Conservation (phyloP, 2,329 filamentous ascomycete species). For the Penicillium capsulatum region DNA sequence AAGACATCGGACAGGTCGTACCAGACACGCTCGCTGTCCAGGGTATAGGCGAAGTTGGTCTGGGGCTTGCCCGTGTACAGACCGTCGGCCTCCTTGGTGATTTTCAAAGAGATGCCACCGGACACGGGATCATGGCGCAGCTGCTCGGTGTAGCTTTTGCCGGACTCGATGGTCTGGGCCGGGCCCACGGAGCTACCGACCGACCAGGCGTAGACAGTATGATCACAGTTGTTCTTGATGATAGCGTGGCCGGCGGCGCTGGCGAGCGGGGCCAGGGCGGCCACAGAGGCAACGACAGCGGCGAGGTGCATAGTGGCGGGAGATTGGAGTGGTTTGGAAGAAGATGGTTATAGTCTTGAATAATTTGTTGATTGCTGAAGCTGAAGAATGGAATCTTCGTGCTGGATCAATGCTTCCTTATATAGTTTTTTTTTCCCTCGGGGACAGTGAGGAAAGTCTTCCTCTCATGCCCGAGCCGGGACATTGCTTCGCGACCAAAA, state of each 20-base stretch:
- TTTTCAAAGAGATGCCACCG: slow-evolving; percentile 44
- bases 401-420: not conserved
- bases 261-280: slow-evolving; percentile 31
- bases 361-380: not conserved
- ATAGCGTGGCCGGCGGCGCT: slow-evolving; percentile 36
- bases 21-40: slow-evolving; percentile 35
- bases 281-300: slow-evolving; percentile 27
- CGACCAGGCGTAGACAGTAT: slow-evolving; percentile 26
- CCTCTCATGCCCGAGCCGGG: not conserved
- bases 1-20: slow-evolving; percentile 45
- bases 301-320: slow-evolving; percentile 30
- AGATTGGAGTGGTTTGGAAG: not conserved
- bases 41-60: slow-evolving; percentile 42
- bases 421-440: not conserved
- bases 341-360: not conserved
- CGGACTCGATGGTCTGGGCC: slow-evolving; percentile 29
- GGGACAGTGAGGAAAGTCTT: not conserved
- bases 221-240: slow-evolving; percentile 39
- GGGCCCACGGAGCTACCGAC: slow-evolving; percentile 34
- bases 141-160: slow-evolving; percentile 33
- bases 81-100: slow-evolving; percentile 35
- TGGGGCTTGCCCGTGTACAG: slow-evolving; percentile 37
- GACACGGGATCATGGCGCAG: slow-evolving; percentile 35
- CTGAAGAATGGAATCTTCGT: not conserved
- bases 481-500: not conserved